Evolutionary conservation across 2,329 filamentous ascomycete species (phyloP), one percentile per base, ranked within the genome.

Genomic region (Sclerotiophoma versabilis): DNA sequence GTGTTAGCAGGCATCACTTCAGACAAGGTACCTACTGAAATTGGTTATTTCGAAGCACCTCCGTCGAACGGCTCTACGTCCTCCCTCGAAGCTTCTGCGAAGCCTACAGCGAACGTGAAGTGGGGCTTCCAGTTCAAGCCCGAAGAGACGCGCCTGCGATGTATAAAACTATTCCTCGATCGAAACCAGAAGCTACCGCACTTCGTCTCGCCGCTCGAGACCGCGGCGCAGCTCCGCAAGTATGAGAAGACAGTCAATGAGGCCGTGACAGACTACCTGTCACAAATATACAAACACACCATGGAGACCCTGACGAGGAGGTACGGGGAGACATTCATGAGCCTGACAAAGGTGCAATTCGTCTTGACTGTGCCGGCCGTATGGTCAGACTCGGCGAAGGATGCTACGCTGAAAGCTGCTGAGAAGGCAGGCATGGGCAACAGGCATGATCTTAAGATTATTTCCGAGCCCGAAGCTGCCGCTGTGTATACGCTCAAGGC

Each of bases 71-170:
- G 45, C 39, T 60, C 58, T 7, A 54, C 42, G n/a, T 52, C 59
- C 32, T 65, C 64, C 14, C 49, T 60, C 37, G 67, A 71, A 25
- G 46, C 61, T 32, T 47, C 51, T 14, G 23, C 54, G 23, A 65
- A 69, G 37, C 52, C 68, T 23, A 17, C 61, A 26, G 59, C 60
- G 59, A 60, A 57, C 8, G 74, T 79, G 46, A 89, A 88, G 84
- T 93, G 90, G 90, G 90, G 90, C 0, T 93, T 92, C 72, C 89
- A 93, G 72, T 91, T 92, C 80, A 87, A 86, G 66, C 89, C 90
- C 1, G 88, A 92, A 67, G 88, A 92, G 74, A 82, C 87, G 38
- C 84, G 90, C 17, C 81, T 93, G 23, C 87, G 89, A 10, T 93
- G 90, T 71, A 91, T 93, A 79, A 93, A 93, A 79, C 83, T 93